phyloP scores from a whole-genome alignment of 2,329 filamentous ascomycete genomes.

The Exophiala xenobiotica region DNA sequence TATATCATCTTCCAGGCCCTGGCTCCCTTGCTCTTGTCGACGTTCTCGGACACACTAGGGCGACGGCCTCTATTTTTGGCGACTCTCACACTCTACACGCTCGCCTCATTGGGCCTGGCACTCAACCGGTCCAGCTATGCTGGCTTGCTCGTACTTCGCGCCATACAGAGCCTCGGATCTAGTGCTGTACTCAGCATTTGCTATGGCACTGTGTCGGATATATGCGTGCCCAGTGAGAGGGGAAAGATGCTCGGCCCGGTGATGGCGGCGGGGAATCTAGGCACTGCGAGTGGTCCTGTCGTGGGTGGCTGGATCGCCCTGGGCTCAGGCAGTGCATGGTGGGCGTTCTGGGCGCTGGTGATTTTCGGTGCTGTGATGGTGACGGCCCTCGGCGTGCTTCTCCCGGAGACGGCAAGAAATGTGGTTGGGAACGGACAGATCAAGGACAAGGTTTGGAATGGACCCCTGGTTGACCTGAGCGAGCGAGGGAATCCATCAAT shows the following conservation, averaged over 20 bases:
- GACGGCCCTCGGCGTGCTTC: slow-evolving; percentile 6
- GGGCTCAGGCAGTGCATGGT: slow-evolving; percentile 22
- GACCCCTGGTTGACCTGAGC: background rate
- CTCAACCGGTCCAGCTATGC: slow-evolving; percentile 38
- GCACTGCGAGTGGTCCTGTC: slow-evolving; percentile 50
- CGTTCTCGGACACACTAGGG: slow-evolving; percentile 51
- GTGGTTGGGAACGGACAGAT: slow-evolving; percentile 10
- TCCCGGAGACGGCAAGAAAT: slow-evolving; percentile 18
- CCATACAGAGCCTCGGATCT: slow-evolving; percentile 45
- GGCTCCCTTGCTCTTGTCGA: slow-evolving; percentile 52
- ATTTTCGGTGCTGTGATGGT: slow-evolving; percentile 23
- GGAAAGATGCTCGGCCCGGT: slow-evolving; percentile 44
- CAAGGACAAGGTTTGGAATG: too few species aligned
- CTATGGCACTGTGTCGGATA: slow-evolving; percentile 42
- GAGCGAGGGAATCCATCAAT: background rate
- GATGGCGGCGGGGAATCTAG: slow-evolving; percentile 37
- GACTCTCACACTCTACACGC: slow-evolving; percentile 45
- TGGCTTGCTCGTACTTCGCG: slow-evolving; percentile 39
- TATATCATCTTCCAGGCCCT: slow-evolving; percentile 52
- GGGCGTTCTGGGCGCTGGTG: slow-evolving; percentile 32
- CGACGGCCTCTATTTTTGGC: slow-evolving; percentile 51
- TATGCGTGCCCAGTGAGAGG: slow-evolving; percentile 42
- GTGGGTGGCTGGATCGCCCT: slow-evolving; percentile 45
- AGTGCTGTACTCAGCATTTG: slow-evolving; percentile 42
- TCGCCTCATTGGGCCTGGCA: slow-evolving; percentile 42